Evolutionary conservation across 139 green algal genomes (phyloP).

Genomic region (Micractinium sp.): DNA sequence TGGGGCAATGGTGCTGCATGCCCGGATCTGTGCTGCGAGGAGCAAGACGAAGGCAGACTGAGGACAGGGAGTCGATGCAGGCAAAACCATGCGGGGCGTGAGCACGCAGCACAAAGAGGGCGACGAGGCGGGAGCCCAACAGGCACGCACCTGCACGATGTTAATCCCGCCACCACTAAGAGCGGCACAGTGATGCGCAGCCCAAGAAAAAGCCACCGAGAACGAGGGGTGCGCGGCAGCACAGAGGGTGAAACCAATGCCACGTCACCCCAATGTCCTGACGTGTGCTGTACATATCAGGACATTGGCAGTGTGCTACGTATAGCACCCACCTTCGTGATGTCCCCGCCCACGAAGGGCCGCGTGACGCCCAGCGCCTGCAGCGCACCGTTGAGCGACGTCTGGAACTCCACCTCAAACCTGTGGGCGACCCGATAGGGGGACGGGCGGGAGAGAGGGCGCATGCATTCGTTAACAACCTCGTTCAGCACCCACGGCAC

Average conservation of each 20-base stretch:
- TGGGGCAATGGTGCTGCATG: too few relatives aligned
- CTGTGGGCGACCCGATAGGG: not conserved
- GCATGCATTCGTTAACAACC: not conserved
- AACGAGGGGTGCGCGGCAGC: too few relatives aligned
- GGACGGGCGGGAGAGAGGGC: not conserved
- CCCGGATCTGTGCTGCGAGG: not conserved
- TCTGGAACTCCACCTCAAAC: constrained; percentile 40
- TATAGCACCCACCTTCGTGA: too few relatives aligned
- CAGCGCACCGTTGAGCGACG: constrained; percentile 13
- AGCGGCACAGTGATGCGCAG: not conserved
- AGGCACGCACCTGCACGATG: not conserved
- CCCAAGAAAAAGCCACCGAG: too few relatives aligned
- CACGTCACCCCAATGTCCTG: too few relatives aligned
- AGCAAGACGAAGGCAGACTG: not conserved
- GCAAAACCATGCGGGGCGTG: too few relatives aligned
- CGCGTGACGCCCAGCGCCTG: constrained; percentile 7
- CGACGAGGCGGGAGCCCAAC: not conserved
- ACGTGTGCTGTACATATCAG: too few relatives aligned
- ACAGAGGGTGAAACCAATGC: too few relatives aligned
- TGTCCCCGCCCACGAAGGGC: constrained; percentile 36
- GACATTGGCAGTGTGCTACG: too few relatives aligned
- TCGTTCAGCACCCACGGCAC: too few relatives aligned
- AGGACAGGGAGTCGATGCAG: not conserved
- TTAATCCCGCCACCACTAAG: not conserved
- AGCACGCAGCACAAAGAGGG: not conserved